Percentiles rank a stretch among this genome's conserved stretches.
These are phyloP conservation scores for Batrachochytrium dendrobatidis DNA, from an alignment of 371 early-diverging fungal genomes.

Conservation along the genomic window DNA sequence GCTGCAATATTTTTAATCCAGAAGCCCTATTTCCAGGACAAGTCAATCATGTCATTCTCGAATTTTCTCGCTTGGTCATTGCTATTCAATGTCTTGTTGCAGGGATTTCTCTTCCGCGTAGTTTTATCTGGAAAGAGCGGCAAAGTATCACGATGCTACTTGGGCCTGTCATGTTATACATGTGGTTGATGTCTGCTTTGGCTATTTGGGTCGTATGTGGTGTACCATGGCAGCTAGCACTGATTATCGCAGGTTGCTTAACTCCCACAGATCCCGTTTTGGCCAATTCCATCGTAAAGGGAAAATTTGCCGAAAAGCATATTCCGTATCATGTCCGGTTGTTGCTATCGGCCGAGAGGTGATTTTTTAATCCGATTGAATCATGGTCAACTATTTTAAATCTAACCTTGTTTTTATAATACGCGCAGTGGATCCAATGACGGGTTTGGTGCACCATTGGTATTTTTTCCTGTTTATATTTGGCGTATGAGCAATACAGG, in stretches of 20 bases:
- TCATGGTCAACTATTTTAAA: neutral
- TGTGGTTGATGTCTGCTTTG: conserved; percentile 78
- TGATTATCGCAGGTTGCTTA: conserved; percentile 80
- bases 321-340: conserved; percentile 75
- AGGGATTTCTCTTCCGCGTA: conserved; percentile 59
- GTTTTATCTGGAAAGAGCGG: conserved; percentile 1
- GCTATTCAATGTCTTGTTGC: conserved; percentile 87
- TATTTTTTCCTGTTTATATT: conserved; percentile 68
- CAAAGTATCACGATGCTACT: conserved; percentile 48
- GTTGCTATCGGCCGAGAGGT: conserved; percentile 26
- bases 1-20: conserved; percentile 41
- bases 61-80: conserved; percentile 63
- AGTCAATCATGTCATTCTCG: conserved; percentile 46
- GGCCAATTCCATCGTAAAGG: conserved; percentile 88
- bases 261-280: conserved; percentile 97
- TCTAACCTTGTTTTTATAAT: neutral
- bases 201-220: conserved; percentile 61
- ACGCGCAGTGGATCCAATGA: conserved; percentile 66
- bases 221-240: conserved; percentile 47
- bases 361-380: neutral
- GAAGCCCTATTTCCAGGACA: conserved; percentile 16
- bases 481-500: conserved; percentile 34
- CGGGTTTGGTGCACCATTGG: conserved; percentile 71
- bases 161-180: conserved; percentile 74
- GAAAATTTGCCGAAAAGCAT: conserved; percentile 85